Evolutionary conservation across 352 stramenopile genomes (phyloP), one percentile per base, ranked within the genome.

Genomic region (Pseudoperonospora humuli): DNA sequence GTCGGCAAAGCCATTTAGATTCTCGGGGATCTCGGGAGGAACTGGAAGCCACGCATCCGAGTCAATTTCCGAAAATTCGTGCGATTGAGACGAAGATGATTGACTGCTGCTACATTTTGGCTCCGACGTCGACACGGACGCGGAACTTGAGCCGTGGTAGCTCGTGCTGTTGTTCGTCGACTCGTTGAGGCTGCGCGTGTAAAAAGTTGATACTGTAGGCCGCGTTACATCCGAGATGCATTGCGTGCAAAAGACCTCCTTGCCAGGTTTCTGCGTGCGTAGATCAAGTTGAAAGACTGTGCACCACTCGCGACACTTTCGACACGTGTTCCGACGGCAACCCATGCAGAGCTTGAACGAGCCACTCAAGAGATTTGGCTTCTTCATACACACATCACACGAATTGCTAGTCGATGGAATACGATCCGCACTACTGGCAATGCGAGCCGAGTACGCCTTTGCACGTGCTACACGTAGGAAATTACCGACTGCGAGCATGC

Each of bases 321-420:
- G 43, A 38, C 73, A 85, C 15, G 75, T 63, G n/a, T 70, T 70
- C 10, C 61, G 65, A 6, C 69, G 59, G 42, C 73, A 85, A n/a
- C 70, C 73, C 49, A 69, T 63, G 35, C 73, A 85, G 19, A 67
- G 25, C 29, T 77, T 67, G 9, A 72, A 39, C 5, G 49, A 34
- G 0, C 57, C 45, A 7, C 31, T 36, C n/a, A 83, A 48, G 7
- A 83, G 20, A 21, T 47, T 64, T 0, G 67, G 55, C 13, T 59
- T 59, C 26, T 67, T 67, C 45, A 73, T 67, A 24, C 73, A 85
- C 19, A 80, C 52, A n/a, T 76, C 67, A 28, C 73, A 85, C 25
- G 55, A 58, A 15, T 43, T 58, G 9, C 45, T 66, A 0, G 58
- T 60, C 5, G 66, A 67, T 11, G 52, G 36, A 27, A 67, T 35